These are phyloP conservation scores for Cryptosporidium andersoni DNA, from an alignment of 169 alveolate species.

Conservation along the genomic window DNA sequence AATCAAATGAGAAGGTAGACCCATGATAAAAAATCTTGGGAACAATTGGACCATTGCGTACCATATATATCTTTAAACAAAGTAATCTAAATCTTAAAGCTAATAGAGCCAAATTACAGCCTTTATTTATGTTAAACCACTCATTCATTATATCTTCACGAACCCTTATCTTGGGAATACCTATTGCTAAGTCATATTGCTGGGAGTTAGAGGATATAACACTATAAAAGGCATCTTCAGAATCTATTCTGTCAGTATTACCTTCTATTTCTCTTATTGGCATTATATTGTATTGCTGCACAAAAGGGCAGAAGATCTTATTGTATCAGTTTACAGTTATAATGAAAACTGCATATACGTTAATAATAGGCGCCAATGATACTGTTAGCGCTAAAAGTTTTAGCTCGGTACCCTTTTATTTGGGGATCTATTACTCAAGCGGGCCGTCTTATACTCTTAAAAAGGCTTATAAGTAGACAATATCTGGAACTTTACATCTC, in stretches of 20 bases:
- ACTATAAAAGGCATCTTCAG: background rate
- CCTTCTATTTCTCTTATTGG: background rate
- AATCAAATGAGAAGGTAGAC: constrained; percentile 27
- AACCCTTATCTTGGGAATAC: constrained; percentile 14
- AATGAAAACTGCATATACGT: no score
- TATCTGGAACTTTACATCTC: no score
- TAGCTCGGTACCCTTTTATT: no score
- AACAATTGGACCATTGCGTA: constrained; percentile 11
- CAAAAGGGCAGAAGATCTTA: no score
- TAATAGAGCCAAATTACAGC: constrained; percentile 24
- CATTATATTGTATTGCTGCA: no score
- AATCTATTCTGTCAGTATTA: background rate
- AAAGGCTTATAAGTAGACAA: no score
- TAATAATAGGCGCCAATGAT: no score
- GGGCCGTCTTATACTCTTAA: no score
- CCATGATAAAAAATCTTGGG: constrained; percentile 8
- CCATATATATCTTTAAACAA: constrained; percentile 24
- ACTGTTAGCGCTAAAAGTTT: no score
- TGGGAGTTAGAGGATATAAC: no score
- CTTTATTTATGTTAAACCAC: constrained; percentile 45
- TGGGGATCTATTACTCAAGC: no score
- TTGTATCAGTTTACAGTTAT: no score
- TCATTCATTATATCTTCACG: constrained; percentile 10
- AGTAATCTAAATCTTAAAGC: constrained; percentile 49
- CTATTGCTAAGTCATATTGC: background rate